A percentile compares a stretch with the other conserved stretches of the same genome.
These are phyloP conservation scores for Fusarium sulawesiense DNA, from an alignment of 2,329 filamentous ascomycete species.

Conservation along the genomic window DNA sequence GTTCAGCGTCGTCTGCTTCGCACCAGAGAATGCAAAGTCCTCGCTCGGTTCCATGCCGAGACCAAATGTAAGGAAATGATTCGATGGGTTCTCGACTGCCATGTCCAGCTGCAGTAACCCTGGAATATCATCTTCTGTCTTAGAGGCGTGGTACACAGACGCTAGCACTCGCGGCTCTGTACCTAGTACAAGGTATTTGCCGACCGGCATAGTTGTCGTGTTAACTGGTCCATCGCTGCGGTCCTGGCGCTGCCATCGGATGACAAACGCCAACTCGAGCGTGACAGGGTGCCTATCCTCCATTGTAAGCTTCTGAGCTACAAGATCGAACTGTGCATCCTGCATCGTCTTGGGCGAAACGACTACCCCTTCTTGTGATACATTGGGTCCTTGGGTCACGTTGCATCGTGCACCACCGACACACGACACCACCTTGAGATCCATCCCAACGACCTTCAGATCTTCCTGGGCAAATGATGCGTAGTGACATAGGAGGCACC, in stretches of 20 bases:
- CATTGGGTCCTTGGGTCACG: slow-evolving; percentile 53
- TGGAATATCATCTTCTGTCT: slow-evolving; percentile 44
- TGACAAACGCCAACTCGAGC: slow-evolving; percentile 78
- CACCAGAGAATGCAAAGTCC: slow-evolving; percentile 90
- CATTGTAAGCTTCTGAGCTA: slow-evolving; percentile 79
- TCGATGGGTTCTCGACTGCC: slow-evolving; percentile 92
- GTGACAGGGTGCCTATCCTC: slow-evolving; percentile 83
- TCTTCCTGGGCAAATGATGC: slow-evolving; percentile 83
- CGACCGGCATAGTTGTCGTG: slow-evolving; percentile 78
- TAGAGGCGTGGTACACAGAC: slow-evolving; percentile 59
- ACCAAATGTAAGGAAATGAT: slow-evolving; percentile 94
- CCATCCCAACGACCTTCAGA: slow-evolving; percentile 71
- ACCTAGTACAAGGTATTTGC: slow-evolving; percentile 82
- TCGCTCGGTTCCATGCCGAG: slow-evolving; percentile 92
- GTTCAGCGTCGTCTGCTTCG: slow-evolving; percentile 83
- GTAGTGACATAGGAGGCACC: slow-evolving; percentile 79
- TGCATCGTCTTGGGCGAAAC: slow-evolving; percentile 76
- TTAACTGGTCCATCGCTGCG: slow-evolving; percentile 57
- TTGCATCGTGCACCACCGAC: slow-evolving; percentile 72
- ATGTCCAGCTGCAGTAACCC: slow-evolving; percentile 61
- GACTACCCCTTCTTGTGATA: slow-evolving; percentile 57
- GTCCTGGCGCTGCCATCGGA: slow-evolving; percentile 77
- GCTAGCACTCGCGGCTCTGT: slow-evolving; percentile 88
- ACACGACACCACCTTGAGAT: slow-evolving; percentile 69
- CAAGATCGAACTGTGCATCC: slow-evolving; percentile 77